These are phyloP conservation scores for Funneliformis mosseae DNA, from an alignment of 192 early-diverging fungal genomes.

Conservation along the genomic window DNA sequence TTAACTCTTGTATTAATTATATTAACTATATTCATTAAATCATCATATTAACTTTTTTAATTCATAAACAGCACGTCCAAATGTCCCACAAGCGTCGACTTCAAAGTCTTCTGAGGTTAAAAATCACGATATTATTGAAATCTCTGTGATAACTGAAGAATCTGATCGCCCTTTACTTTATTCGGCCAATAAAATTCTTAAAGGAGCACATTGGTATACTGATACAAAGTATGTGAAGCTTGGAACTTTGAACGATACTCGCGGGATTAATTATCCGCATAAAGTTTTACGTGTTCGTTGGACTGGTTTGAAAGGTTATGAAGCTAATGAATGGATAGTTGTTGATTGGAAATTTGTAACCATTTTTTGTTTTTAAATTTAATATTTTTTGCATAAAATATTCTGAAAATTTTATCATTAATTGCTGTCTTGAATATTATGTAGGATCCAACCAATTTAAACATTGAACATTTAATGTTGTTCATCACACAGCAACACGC, in stretches of 20 bases:
- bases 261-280: slow-evolving; percentile 20
- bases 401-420: neutral
- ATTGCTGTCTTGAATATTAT: neutral
- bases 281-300: slow-evolving; percentile 24
- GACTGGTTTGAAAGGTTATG: neutral
- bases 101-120: neutral
- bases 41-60: neutral
- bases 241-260: neutral
- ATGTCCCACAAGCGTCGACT: neutral
- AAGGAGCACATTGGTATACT: slow-evolving; percentile 3
- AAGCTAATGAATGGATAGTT: neutral
- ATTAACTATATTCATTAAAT: neutral
- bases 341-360: slow-evolving; percentile 30
- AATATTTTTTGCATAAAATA: neutral
- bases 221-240: slow-evolving; percentile 10
- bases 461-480: slow-evolving; percentile 24
- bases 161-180: slow-evolving; percentile 3
- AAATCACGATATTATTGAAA: slow-evolving; percentile 21
- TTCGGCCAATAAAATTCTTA: neutral
- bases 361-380: neutral
- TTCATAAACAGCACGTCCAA: neutral
- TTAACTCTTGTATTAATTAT: neutral
- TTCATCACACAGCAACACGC: slow-evolving; percentile 1
- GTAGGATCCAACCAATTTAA: slow-evolving; percentile 21
- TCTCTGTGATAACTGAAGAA: neutral